Evolutionary conservation across 2,329 filamentous ascomycete species (phyloP), one percentile per base, ranked within the genome.

Genomic region (Arthrinium phaeospermum): DNA sequence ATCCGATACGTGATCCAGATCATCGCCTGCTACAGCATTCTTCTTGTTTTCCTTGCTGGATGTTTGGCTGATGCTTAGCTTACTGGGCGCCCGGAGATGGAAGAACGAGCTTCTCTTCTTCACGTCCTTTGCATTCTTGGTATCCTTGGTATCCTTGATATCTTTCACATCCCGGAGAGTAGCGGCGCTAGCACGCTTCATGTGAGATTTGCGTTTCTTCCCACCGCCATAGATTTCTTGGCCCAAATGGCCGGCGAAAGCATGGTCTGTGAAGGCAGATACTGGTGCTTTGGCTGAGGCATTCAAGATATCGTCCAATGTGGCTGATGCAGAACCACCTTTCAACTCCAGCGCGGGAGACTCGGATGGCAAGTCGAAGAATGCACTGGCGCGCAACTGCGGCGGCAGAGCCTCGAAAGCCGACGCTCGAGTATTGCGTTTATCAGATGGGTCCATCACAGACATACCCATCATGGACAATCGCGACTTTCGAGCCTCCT

Each of bases 261-360:
- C 90, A 80, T 98, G 95, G 78, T 98, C 94, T 0, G 93, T 97
- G 78, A 98, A 98, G 37, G 95, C 96, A 75, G 88, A 94, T 44
- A 98, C 95, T 0, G 96, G 96, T 0, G 96, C 96, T 73, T 88
- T 90, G 3, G 94, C 93, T 3, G 96, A 96, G 10, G 96, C 96
- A 79, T 98, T 93, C 22, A 99, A 88, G 70, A 99, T 97, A 80
- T 91, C 95, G 76, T 99, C 95, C 10, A 99, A 88, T 0, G 96
- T 98, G 57, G 90, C 92, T 79, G 95, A 94, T 14, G 96, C 95
- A 37, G 96, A 98, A 24, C 94, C 92, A 72, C 93, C 91, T 80
- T 91, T 91, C 71, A 91, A 79, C 75, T 91, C 86, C 30, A 92
- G 84, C 16, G 85, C 83, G 2, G 82, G 77, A 6, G 88, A 80